Conservation (phyloP, 192 early-diverging fungal genomes). For the Linderina pennispora region DNA sequence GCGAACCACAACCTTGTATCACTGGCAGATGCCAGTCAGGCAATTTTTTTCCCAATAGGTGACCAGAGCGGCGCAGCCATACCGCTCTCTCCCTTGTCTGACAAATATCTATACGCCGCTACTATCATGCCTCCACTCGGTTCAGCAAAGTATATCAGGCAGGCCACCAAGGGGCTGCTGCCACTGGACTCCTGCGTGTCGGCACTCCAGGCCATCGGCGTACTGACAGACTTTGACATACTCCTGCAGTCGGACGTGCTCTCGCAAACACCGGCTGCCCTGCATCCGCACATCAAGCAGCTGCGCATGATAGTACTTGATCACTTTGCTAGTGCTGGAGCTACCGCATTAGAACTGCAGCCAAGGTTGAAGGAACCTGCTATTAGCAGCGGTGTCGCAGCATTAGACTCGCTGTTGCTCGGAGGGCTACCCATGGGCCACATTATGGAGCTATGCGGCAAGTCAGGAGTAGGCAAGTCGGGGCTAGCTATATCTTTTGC, state of each 20-base stretch:
- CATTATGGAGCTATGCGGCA: slow-evolving; percentile 27
- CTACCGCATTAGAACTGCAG: slow-evolving; percentile 16
- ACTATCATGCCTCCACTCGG: slow-evolving; percentile 2
- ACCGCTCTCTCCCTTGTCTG: neutral
- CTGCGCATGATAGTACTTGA: slow-evolving; percentile 31
- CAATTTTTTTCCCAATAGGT: too few relatives aligned
- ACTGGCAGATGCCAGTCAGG: too few relatives aligned
- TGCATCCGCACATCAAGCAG: slow-evolving; percentile 21
- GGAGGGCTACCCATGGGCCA: slow-evolving; percentile 19
- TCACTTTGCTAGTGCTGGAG: slow-evolving; percentile 22
- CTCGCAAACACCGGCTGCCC: slow-evolving; percentile 8
- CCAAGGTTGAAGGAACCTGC: too few relatives aligned
- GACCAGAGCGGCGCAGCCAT: too few relatives aligned
- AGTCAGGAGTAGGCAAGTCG: slow-evolving; percentile 10
- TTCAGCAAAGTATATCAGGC: slow-evolving; percentile 1
- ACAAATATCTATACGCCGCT: neutral
- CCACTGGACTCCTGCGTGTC: slow-evolving; percentile 15
- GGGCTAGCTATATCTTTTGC: slow-evolving; percentile 25
- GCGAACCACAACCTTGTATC: too few relatives aligned
- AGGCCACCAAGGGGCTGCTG: neutral
- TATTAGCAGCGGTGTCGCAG: slow-evolving; percentile 18
- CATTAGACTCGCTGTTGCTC: slow-evolving; percentile 19
- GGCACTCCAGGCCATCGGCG: slow-evolving; percentile 20
- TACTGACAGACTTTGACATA: slow-evolving; percentile 37
- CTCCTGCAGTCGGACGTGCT: slow-evolving; percentile 31